Evolutionary conservation across 768 basidiomycete species (phyloP).

Genomic region (Psilocybe cyanescens): DNA sequence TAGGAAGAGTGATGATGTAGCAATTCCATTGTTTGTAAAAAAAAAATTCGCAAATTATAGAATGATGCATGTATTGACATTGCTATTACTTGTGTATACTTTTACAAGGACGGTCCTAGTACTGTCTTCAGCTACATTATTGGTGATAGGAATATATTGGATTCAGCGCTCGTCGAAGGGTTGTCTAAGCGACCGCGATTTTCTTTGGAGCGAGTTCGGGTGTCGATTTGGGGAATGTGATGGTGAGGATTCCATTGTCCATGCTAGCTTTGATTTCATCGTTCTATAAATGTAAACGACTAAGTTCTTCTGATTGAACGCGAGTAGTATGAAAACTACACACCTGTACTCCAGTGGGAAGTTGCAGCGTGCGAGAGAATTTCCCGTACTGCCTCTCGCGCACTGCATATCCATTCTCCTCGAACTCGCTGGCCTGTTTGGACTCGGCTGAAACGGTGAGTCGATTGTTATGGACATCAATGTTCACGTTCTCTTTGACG

Average conservation of each 20-base stretch:
- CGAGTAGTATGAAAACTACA: conserved; percentile 19
- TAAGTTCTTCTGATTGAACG: background rate
- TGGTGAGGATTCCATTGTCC: conserved; percentile 53
- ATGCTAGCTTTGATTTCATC: conserved; percentile 41
- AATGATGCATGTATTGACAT: too few species aligned
- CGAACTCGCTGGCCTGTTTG: conserved; percentile 31
- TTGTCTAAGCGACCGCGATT: conserved; percentile 26
- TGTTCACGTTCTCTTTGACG: conserved; percentile 49
- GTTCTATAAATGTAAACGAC: conserved; percentile 28
- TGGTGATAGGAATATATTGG: background rate
- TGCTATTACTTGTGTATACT: too few species aligned
- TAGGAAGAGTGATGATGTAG: too few species aligned
- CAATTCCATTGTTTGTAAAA: too few species aligned
- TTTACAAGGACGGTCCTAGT: too few species aligned
- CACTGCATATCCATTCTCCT: conserved; percentile 42
- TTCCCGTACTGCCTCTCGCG: conserved; percentile 53
- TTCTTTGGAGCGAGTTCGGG: conserved; percentile 35
- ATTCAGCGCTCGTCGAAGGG: background rate
- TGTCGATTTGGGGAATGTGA: conserved; percentile 55
- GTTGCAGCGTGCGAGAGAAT: conserved; percentile 47
- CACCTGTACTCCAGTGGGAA: conserved; percentile 58
- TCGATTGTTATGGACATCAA: conserved; percentile 47
- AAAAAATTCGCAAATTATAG: too few species aligned
- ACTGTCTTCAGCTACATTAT: background rate
- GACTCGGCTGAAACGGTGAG: conserved; percentile 43